These are phyloP conservation scores for Globisporangium paroecandrum DNA, from an alignment of 352 stramenopile species.

Conservation along the genomic window DNA sequence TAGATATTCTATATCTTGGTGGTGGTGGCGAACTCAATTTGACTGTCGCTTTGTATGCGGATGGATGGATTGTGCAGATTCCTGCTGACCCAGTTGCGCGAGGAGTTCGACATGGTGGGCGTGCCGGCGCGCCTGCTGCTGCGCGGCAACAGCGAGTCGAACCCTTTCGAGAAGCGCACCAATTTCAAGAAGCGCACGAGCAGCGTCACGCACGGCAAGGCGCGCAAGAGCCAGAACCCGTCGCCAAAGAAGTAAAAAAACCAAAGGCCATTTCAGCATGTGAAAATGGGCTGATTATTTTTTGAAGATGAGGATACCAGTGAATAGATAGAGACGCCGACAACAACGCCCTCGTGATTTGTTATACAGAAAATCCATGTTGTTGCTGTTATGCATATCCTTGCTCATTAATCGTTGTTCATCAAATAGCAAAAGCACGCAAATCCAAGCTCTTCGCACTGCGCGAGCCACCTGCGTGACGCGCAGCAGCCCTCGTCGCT, in stretches of 20 bases:
- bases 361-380: background rate
- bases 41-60: background rate
- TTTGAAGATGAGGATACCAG: background rate
- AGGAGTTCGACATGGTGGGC: constrained; percentile 84
- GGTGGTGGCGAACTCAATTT: background rate
- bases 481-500: background rate
- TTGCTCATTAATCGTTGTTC: background rate
- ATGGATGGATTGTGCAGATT: constrained; percentile 33
- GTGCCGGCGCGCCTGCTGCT: constrained; percentile 73
- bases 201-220: constrained; percentile 54
- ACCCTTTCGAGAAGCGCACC: constrained; percentile 81
- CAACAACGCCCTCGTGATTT: background rate
- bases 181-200: constrained; percentile 81
- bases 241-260: constrained; percentile 4
- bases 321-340: background rate
- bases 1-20: background rate
- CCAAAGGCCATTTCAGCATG: background rate
- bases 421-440: constrained; percentile 1
- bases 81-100: constrained; percentile 67
- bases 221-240: constrained; percentile 25
- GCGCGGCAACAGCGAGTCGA: constrained; percentile 66
- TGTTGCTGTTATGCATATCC: background rate
- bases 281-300: background rate
- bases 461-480: background rate
- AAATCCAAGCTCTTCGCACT: background rate